Evolutionary conservation across 2,329 filamentous ascomycete species (phyloP), one percentile per base, ranked within the genome.

Genomic region (Blastomyces parvus): DNA sequence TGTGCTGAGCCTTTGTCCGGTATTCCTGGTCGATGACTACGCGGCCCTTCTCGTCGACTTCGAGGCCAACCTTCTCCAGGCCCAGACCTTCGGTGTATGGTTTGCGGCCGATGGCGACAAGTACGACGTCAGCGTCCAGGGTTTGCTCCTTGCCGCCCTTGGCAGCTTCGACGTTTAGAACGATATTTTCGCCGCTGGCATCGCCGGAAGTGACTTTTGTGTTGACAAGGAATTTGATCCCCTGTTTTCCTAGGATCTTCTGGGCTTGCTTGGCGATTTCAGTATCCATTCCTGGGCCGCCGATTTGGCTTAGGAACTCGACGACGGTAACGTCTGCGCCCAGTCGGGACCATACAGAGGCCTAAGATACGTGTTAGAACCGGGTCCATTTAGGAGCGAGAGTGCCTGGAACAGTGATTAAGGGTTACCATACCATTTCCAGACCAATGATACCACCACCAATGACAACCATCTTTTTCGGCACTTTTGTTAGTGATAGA

Each of bases 1-100:
- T 97, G 82, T 99, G 94, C 58, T 92, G 90, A 69, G 94, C 82
- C 83, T 97, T 97, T 74, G 94, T 99, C 79, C 94, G 91, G 85
- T 96, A 99, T 80, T 99, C 93, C 71, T 92, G 91, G 83, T 99
- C 94, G 75, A 99, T 97, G 72, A 99, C 89, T 67, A 99, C 84
- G 72, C 94, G 91, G 74, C 94, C 94, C 70, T 90, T 89, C 74
- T 97, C 92, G 76, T 99, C 94, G 66, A 88, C 84, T 79, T 96
- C 91, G 61, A 97, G 83, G 57, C 66, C 67, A 36, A 96, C 87
- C 79, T 95, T 97, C 81, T 99, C 94, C 66, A 97, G 84, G 70
- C 90, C 91, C 27, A 99, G 88, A 66, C 91, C 92, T 67, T 85
- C 82, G 65, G 94, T 99, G 83, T 97, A 99, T 62, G 94, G 94